These are phyloP conservation scores for Didymella glomerata DNA, from an alignment of 2,329 filamentous ascomycete genomes.

Conservation along the genomic window DNA sequence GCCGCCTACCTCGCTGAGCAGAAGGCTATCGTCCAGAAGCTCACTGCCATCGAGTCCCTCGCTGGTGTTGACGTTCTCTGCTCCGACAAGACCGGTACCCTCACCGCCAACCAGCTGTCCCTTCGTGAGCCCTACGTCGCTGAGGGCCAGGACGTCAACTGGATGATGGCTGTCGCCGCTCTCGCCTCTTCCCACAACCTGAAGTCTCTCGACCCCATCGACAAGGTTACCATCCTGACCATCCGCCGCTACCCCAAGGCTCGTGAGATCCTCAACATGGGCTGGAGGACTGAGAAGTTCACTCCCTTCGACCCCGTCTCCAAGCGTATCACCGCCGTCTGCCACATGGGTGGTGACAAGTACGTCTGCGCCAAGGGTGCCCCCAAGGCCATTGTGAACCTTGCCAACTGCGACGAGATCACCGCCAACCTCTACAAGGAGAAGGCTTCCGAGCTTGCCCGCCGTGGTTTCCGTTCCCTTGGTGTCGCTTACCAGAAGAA, in stretches of 20 bases:
- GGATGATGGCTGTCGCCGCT: conserved; percentile 84
- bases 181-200: conserved; percentile 81
- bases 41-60: conserved; percentile 77
- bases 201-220: conserved; percentile 79
- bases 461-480: conserved; percentile 81
- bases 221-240: conserved; percentile 80
- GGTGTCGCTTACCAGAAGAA: conserved; percentile 82
- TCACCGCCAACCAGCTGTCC: conserved; percentile 77
- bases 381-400: conserved; percentile 75
- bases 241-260: conserved; percentile 80
- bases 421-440: conserved; percentile 72
- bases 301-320: conserved; percentile 81
- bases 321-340: conserved; percentile 78
- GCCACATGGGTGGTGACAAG: conserved; percentile 72
- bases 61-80: conserved; percentile 76
- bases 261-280: conserved; percentile 75
- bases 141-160: conserved; percentile 80
- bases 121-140: conserved; percentile 80
- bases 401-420: conserved; percentile 72
- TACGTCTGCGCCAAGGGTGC: conserved; percentile 81
- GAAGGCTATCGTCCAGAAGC: conserved; percentile 81
- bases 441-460: conserved; percentile 78
- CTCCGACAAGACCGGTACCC: conserved; percentile 83
- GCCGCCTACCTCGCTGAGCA: conserved; percentile 79
- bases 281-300: conserved; percentile 81